Evolutionary conservation across 2,329 filamentous ascomycete species (phyloP), one percentile per base, ranked within the genome.

Genomic region (Ambrosiella xylebori): DNA sequence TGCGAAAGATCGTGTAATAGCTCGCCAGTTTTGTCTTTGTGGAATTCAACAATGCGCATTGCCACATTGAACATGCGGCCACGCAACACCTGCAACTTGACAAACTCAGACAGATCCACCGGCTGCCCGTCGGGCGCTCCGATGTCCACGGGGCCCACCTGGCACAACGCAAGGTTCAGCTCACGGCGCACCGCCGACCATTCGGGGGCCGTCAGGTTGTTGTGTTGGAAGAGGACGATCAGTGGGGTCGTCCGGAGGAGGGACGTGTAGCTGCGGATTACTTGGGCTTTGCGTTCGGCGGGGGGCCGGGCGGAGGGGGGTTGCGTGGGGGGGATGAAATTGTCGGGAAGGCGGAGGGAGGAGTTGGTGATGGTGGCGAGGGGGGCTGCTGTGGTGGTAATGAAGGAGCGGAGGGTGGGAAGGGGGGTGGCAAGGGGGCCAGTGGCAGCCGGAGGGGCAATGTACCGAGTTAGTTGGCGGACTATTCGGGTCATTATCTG

Each of bases 51-150:
- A 56, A 97, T 80, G 63, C 85, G 84, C 61, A 97, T 74, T 1
- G 91, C 90, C 15, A 87, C 81, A 63, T 84, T 83, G 68, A 98
- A 88, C 66, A 98, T 94, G 66, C 87, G 86, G 12, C 88, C 93
- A 67, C 93, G 85, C 58, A 98, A 74, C 35, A 95, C 86, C 68
- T 94, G 85, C 35, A 97, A 68, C 70, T 87, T 84, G 63, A 93
- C 77, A 44, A 74, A 72, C 1, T 78, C 71, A n/a, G 78, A 76
- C 39, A 88, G 67, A 38, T 78, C 69, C 19, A 72, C 62, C 12
- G 70, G 65, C 35, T 73, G 68, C 5, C 71, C 70, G 17, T 70
- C 71, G 8, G 63, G 62, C 7, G 17, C 50, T 1, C 54, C 57
- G 38, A 59, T 19, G 47, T 50, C 19, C 1, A 44, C 40, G 12